Percentiles rank a stretch among this genome's conserved stretches.
phyloP scores from a whole-genome alignment of 2,329 filamentous ascomycete genomes.

The Calycina marina region DNA sequence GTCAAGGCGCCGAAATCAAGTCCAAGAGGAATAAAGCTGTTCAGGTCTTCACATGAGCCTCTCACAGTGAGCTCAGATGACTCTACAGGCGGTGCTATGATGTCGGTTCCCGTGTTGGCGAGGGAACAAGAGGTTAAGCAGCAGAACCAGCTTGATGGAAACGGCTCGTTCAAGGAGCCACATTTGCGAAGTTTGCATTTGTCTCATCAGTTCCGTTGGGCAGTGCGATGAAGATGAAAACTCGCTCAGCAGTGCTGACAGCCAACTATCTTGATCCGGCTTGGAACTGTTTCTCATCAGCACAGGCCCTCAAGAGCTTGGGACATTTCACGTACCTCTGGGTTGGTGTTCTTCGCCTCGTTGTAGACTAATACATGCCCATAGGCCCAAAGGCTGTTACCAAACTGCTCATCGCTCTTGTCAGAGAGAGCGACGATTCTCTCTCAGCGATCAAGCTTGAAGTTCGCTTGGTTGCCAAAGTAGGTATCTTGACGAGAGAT shows the following conservation, averaged over 20 bases:
- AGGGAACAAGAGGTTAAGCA: not conserved
- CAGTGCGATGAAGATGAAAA: slow-evolving; percentile 1
- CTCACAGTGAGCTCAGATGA: not conserved
- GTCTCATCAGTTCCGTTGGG: slow-evolving; percentile 2
- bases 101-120: not conserved
- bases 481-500: slow-evolving; percentile 3
- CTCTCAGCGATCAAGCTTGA: slow-evolving; percentile 2
- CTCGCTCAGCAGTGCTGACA: slow-evolving; percentile 1
- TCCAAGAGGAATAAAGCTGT: slow-evolving; percentile 2
- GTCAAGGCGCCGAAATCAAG: not conserved
- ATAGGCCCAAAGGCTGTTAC: not conserved
- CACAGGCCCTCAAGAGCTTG: too few species aligned
- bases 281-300: slow-evolving; percentile 1
- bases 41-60: slow-evolving; percentile 1
- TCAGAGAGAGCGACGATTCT: not conserved
- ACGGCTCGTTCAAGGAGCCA: slow-evolving; percentile 4
- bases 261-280: slow-evolving; percentile 1
- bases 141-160: slow-evolving; percentile 3
- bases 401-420: not conserved
- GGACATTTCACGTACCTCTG: slow-evolving; percentile 1
- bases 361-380: slow-evolving; percentile 1
- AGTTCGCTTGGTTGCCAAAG: slow-evolving; percentile 3
- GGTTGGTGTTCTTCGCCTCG: slow-evolving; percentile 2
- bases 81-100: not conserved
- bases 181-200: slow-evolving; percentile 1